Evolutionary conservation across 768 basidiomycete species (phyloP), one percentile per base, ranked within the genome.

Genomic region (Lactarius psammicola): DNA sequence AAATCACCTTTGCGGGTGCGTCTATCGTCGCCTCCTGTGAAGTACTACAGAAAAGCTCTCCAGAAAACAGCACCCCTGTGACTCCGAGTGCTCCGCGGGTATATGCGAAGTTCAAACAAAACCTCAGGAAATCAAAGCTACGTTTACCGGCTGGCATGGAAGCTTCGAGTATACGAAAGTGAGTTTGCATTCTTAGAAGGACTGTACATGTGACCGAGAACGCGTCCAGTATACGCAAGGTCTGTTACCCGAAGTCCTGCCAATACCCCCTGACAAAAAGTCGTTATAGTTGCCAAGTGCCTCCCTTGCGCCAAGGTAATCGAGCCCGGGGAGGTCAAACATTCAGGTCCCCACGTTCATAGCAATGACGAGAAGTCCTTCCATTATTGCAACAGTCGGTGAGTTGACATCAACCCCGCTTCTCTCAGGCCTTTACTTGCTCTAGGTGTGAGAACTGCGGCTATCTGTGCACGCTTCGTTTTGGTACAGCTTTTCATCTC

Each of bases 121-220:
- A 0, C 86, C 86, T 1, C 82, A 84, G 61, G 82, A 85, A 0
- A 80, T 87, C 38, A 81, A 86, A 69, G 82, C 84, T 4, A 85
- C 84, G 0, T 87, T 87, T 69, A 82, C 80, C 0, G 87, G 87
- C 0, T 75, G 72, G 60, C 82, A 86, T 56, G 83, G 83, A 66
- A 84, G 80, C 0, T 87, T 86, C 68, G 80, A 84, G 69, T 87
- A 84, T 59, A 87, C 87, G 0, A 87, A 87, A 78, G 86, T 84
- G 58, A n/a, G 56, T n/a, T 15, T 34, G 11, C 11, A 4, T n/a
- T 5, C 18, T 17, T 28, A 6, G 17, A 54, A 3, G 2, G 53
- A 17, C 30, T 4, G 8, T 9, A 6, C 0, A 15, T 11, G 26
- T 36, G 11, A 6, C n/a, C 7, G 0, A 26, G 4, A 33, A 15